Conservation (phyloP, 208 protist genomes). For the Trypanosoma cruzi region DNA sequence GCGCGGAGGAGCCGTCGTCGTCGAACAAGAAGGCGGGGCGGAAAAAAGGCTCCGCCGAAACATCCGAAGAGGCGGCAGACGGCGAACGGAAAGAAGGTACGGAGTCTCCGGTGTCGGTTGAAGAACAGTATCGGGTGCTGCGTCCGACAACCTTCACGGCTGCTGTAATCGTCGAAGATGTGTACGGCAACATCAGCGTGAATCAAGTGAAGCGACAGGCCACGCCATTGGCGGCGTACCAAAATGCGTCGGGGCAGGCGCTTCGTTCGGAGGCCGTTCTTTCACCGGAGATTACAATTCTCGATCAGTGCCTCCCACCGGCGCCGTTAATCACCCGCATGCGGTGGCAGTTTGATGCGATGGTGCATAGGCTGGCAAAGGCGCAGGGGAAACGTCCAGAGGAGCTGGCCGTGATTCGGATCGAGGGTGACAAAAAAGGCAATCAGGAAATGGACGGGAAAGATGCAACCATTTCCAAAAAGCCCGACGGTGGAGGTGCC, state of each 20-base stretch:
- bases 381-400: constrained; percentile 10
- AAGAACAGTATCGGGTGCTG: constrained; percentile 32
- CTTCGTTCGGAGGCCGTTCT: constrained; percentile 36
- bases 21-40: constrained; percentile 8
- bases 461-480: neutral
- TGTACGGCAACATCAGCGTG: constrained; percentile 38
- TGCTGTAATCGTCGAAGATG: constrained; percentile 42
- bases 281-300: constrained; percentile 27
- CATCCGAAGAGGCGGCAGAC: neutral
- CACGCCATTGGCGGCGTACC: constrained; percentile 53
- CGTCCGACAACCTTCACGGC: constrained; percentile 43
- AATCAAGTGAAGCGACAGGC: constrained; percentile 50
- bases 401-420: constrained; percentile 23
- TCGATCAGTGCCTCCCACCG: constrained; percentile 24
- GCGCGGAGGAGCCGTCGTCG: neutral
- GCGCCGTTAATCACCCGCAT: constrained; percentile 68
- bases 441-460: neutral
- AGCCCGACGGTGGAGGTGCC: neutral
- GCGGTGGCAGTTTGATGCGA: constrained; percentile 82
- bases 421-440: constrained; percentile 24
- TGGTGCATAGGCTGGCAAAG: constrained; percentile 52
- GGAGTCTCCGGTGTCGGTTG: constrained; percentile 7
- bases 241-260: constrained; percentile 46
- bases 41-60: neutral
- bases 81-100: neutral